Evolutionary conservation across 1,139 yeast genomes (phyloP), one percentile per base, ranked within the genome.

Genomic region (Meyerozyma athensensis): DNA sequence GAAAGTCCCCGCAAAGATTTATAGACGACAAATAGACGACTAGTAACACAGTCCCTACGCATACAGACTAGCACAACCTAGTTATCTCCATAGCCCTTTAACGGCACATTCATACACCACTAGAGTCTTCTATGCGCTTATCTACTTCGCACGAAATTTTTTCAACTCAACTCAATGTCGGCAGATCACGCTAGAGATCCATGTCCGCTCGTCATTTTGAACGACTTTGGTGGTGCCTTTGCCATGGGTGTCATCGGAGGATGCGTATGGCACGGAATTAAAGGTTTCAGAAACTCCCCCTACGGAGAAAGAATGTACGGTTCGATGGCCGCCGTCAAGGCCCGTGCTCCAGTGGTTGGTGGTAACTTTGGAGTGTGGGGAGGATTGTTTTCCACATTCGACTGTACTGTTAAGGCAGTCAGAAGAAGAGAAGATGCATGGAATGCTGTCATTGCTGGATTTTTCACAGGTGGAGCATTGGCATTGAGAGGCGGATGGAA

Each of bases 361-460:
- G 99, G 99, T 56, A 92, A 92, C 65, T 92, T 92, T 57, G 98
- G 98, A 65, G 96, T 87, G 31, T 92, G 99, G 99, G 99, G 98
- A 72, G 99, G 99, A 43, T 71, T 92, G 52, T 92, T 94, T 60
- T 86, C 96, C 26, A 84, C 95, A 6, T 94, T 82, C 60, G 98
- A 92, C 65, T 92, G 99, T 72, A 77, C 92, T 19, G 96, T 92
- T 37, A 92, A 92, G 65, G 96, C 94, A 2, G 79, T 92, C 30
- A 85, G 99, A 70, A 85, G 86, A 65, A 86, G 97, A 69, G 99
- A 92, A 65, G 99, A 92, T 61, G 96, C 97, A 7, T 86, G 95
- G 86, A 92, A 92, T 61, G 97, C 97, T 43, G 92, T 92, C 54
- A 84, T 92, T 59, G 97, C 98, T 24, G 98, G 99, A 40, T 90